Percentiles rank a stretch among this genome's conserved stretches.
Evolutionary conservation across 2,329 filamentous ascomycete species (phyloP).

Genomic region (Phaeosphaeria sp.): DNA sequence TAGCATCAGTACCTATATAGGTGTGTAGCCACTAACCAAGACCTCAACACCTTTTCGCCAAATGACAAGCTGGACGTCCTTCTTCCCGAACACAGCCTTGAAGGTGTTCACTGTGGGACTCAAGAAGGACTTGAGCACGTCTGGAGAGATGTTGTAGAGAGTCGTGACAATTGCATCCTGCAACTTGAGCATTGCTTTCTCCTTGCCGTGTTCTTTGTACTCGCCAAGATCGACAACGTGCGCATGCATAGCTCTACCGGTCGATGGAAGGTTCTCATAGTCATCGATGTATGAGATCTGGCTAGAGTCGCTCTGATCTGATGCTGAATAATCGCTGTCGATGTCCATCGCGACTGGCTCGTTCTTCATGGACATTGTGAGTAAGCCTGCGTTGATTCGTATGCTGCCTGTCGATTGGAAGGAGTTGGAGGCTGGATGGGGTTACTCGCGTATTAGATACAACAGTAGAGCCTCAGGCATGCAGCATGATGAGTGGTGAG

Average conservation of each 20-base stretch:
- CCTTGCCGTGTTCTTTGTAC: not conserved
- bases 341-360: conserved; percentile 1
- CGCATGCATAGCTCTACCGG: not conserved
- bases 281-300: conserved; percentile 6
- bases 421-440: not conserved
- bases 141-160: conserved; percentile 12
- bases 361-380: not conserved
- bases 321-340: not conserved
- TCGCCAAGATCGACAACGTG: conserved; percentile 17
- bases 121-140: conserved; percentile 13
- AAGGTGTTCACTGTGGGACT: conserved; percentile 15
- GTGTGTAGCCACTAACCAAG: conserved; percentile 12
- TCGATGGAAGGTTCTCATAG: conserved; percentile 10
- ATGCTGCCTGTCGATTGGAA: not conserved
- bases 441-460: not conserved
- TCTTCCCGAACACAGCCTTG: conserved; percentile 21
- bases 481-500: not conserved
- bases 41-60: conserved; percentile 28
- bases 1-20: not conserved
- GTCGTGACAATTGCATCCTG: conserved; percentile 25
- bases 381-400: not conserved
- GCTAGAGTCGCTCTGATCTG: not conserved
- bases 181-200: conserved; percentile 5
- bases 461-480: not conserved
- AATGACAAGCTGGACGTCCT: conserved; percentile 19